A percentile compares a stretch with the other conserved stretches of the same genome.
Conservation (phyloP, 176 grass and related monocot species). For the Pontederia crassipes region DNA sequence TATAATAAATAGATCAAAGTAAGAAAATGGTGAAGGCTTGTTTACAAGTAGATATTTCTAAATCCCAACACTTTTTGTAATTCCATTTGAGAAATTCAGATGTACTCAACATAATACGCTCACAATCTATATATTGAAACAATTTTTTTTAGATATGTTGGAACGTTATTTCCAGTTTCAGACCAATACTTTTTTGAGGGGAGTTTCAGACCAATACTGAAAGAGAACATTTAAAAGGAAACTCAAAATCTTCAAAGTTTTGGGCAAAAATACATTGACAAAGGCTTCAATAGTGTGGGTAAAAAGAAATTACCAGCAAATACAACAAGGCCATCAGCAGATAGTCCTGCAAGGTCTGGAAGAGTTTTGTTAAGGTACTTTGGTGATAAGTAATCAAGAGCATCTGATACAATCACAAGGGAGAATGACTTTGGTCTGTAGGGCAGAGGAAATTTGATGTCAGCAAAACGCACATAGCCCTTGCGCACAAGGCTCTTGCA, state of each 20-base stretch:
- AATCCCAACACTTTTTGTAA: neutral
- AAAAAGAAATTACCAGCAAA: conserved; percentile 56
- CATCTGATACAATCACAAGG: conserved; percentile 91
- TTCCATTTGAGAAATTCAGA: too few species aligned
- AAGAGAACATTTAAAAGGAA: too few species aligned
- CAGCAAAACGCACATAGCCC: conserved; percentile 72
- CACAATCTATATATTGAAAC: too few species aligned
- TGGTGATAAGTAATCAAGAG: conserved; percentile 84
- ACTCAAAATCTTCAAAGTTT: too few species aligned
- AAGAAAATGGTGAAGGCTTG: neutral
- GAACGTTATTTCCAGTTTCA: too few species aligned
- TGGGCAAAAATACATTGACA: too few species aligned
- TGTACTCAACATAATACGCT: too few species aligned
- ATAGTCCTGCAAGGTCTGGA: conserved; percentile 85
- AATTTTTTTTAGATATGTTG: too few species aligned
- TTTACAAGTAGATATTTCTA: neutral
- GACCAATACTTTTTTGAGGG: too few species aligned
- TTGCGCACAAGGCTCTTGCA: conserved; percentile 98
- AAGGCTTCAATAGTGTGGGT: neutral
- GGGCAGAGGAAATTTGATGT: conserved; percentile 90
- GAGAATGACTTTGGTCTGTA: conserved; percentile 92
- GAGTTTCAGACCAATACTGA: too few species aligned
- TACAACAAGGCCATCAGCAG: conserved; percentile 77
- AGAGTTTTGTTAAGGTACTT: conserved; percentile 97
- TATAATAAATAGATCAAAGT: neutral